Evolutionary conservation across 257 asterid species (phyloP), one percentile per base, ranked within the genome.

Genomic region (Coffea eugenioides): DNA sequence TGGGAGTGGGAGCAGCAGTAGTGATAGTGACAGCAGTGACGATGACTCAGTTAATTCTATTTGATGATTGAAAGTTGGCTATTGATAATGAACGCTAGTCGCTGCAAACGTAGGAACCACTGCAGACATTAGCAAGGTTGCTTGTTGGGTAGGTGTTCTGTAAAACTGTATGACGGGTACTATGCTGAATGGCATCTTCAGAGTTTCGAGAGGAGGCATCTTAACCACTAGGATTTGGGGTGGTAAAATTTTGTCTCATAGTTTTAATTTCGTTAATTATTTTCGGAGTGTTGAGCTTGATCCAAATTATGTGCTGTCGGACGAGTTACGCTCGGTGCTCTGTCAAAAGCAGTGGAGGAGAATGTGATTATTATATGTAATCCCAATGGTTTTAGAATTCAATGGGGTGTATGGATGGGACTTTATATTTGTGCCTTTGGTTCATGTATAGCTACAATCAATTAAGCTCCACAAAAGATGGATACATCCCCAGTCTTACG

Each of bases 1-100:
- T 27, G 87, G 83, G 2, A 88, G 92, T 68, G 88, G 78, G 5
- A 90, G 94, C 80, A 87, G 91, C 77, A 88, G 97, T 21, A 90
- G 93, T 27, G 94, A 89, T 73, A 86, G 92, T 67, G 97, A 92
- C n/a, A 90, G 91, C 83, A 90, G 97, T 80, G 97, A 90, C 77
- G 96, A 84, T 27, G 95, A 94, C 75, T 85, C 97, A 0, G 89
- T 88, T 59, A 86, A 74, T 81, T 91, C 97, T 49, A 78, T 91
- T 77, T 93, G 87, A 93, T 59, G 81, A 75, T 23, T 62, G 7
- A 62, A 39, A 71, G 46, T 49, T 18, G 20, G 48, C 43, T 68
- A 13, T 57, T 56, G 14, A 34, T 18, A 15, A 16, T 12, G 21
- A 10, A 8, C 14, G 68, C 52, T 34, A 4, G 52, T 34, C 21